These are phyloP conservation scores for Areca catechu DNA, from an alignment of 176 grass and related monocot genomes.

Conservation along the genomic window DNA sequence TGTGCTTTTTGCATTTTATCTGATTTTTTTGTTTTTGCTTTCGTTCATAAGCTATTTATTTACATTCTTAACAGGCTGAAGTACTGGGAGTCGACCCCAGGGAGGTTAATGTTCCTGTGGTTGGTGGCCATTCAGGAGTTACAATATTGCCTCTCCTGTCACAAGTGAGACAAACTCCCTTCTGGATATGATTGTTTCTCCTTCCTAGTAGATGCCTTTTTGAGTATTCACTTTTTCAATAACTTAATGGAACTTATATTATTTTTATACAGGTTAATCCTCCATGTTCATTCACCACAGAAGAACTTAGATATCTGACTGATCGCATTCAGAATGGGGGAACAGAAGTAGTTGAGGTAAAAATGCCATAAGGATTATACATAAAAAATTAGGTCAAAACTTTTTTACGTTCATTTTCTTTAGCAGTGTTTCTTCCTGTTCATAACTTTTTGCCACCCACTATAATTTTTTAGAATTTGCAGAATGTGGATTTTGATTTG, in stretches of 20 bases:
- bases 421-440: neutral
- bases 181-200: neutral
- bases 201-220: neutral
- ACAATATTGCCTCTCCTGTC: slow-evolving; percentile 71
- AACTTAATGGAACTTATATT: neutral
- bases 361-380: no score
- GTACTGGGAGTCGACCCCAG: slow-evolving; percentile 86
- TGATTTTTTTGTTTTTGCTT: neutral
- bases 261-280: slow-evolving; percentile 51
- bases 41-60: neutral
- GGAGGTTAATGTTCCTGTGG: slow-evolving; percentile 65
- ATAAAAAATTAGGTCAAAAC: neutral
- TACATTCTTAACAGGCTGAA: slow-evolving; percentile 50
- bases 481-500: no score
- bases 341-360: slow-evolving; percentile 93
- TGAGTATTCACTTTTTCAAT: no score
- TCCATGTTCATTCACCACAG: slow-evolving; percentile 49
- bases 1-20: no score
- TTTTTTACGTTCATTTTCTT: neutral
- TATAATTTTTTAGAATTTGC: no score
- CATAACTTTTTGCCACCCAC: no score
- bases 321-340: slow-evolving; percentile 90
- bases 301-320: slow-evolving; percentile 72
- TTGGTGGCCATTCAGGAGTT: slow-evolving; percentile 70
- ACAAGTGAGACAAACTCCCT: slow-evolving; percentile 29